phyloP scores from a whole-genome alignment of 352 stramenopile genomes.

The Globisporangium polare region DNA sequence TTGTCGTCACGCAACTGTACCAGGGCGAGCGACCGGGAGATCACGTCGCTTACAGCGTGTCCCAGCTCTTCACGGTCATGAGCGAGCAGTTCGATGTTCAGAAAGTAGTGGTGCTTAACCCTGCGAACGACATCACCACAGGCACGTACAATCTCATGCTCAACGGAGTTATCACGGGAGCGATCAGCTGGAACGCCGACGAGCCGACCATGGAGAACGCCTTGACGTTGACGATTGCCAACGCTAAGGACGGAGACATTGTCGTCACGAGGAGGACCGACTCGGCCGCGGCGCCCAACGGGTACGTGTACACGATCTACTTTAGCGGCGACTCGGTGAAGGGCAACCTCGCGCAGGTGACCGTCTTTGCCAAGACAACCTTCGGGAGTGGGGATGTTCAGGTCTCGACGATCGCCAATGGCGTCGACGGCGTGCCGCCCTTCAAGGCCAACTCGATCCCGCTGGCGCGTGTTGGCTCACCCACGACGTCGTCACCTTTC shows the following conservation, averaged over 20 bases:
- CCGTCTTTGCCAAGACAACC: slow-evolving; percentile 9
- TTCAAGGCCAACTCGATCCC: slow-evolving; percentile 48
- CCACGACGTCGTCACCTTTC: slow-evolving; percentile 27
- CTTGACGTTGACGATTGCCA: slow-evolving; percentile 18
- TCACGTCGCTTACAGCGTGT: slow-evolving; percentile 53
- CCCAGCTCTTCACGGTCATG: slow-evolving; percentile 67
- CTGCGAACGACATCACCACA: slow-evolving; percentile 28
- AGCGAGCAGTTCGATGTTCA: slow-evolving; percentile 71
- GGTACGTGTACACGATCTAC: slow-evolving; percentile 76
- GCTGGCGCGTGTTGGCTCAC: slow-evolving; percentile 29
- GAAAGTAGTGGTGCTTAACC: slow-evolving; percentile 48
- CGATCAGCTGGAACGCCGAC: slow-evolving; percentile 56
- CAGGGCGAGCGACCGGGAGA: slow-evolving; percentile 40
- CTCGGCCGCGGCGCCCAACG: slow-evolving; percentile 34
- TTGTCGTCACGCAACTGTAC: slow-evolving; percentile 50
- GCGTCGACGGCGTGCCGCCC: slow-evolving; percentile 22
- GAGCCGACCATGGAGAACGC: slow-evolving; percentile 40
- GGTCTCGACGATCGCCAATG: slow-evolving; percentile 27
- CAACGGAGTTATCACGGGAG: slow-evolving; percentile 17
- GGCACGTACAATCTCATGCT: slow-evolving; percentile 44
- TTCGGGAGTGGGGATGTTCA: slow-evolving; percentile 33
- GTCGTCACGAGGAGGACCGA: slow-evolving; percentile 50
- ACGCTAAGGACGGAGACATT: slow-evolving; percentile 25
- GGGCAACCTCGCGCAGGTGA: slow-evolving; percentile 33
- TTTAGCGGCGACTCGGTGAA: slow-evolving; percentile 45